These are phyloP conservation scores for Xylaria acuta DNA, from an alignment of 495 filamentous ascomycete genomes.

Conservation along the genomic window DNA sequence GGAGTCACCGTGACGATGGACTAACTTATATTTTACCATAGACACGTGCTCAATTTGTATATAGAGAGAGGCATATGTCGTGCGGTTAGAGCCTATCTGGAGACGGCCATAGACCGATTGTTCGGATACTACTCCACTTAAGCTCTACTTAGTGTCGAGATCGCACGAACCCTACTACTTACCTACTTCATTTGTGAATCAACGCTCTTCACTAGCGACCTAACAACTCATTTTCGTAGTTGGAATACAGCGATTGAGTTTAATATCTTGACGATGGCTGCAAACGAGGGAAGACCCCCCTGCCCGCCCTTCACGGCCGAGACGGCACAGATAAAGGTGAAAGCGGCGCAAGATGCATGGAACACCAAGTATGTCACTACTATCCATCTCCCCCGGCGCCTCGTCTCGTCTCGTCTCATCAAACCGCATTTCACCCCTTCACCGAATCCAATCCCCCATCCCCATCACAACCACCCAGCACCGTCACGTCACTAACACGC, in stretches of 20 bases:
- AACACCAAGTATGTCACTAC: slow-evolving; percentile 78
- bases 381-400: too few relatives aligned
- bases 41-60: not conserved
- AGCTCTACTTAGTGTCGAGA: not conserved
- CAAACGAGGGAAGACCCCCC: slow-evolving; percentile 43
- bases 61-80: not conserved
- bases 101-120: not conserved
- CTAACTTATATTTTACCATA: not conserved
- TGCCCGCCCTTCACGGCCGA: slow-evolving; percentile 82
- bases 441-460: not conserved
- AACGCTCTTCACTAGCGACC: not conserved
- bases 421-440: not conserved
- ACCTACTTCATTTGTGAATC: not conserved
- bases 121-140: not conserved
- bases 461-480: not conserved
- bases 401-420: slow-evolving; percentile 24
- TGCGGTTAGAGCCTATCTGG: not conserved
- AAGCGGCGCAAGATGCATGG: slow-evolving; percentile 85
- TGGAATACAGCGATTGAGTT: not conserved
- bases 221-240: not conserved
- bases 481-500: not conserved
- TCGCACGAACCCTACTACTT: not conserved
- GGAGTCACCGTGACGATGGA: not conserved
- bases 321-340: slow-evolving; percentile 79
- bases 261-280: not conserved